Evolutionary conservation across 164 flowering plant genomes (phyloP), one percentile per base, ranked within the genome.

Genomic region (Aristolochia fimbriata): DNA sequence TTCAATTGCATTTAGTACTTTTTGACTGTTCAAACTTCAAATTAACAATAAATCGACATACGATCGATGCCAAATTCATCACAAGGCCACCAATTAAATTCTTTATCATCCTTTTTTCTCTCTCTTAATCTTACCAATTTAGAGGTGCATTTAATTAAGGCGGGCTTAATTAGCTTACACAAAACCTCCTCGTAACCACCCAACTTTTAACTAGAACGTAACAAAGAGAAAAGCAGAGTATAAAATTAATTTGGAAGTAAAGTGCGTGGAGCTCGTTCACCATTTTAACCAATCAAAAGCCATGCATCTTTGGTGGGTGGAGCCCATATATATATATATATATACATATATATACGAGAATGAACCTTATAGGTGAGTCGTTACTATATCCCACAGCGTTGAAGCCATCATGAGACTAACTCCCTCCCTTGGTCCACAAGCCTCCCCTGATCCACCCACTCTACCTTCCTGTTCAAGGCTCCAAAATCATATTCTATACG

Each of bases 361-460:
- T 49, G 52, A 4, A 15, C 22, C 14, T 4, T 17, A 20, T 6
- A 17, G 16, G 22, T 17, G n/a, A 49, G 52, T 17, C 1, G n/a
- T 49, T 49, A 49, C 52, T 49, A 49, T 49, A 49, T 49, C 22
- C 52, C 52, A 49, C 52, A 6, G 43, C 56, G 15, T 54, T 11
- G 1, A 25, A 21, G 13, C 22, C 57, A 54, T 54, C 31, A 22
- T 54, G 24, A 25, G 31, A 54, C 7, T 14, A 22, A 13, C 6
- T 1, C 20, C 45, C 55, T 57, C 55, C 49, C 62, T 68, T 68
- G 11, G 59, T 51, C 47, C 62, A 51, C 52, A 62, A 68, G 66
- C 49, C 63, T 43, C 54, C 15, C 17, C 30, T 27, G 30, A 27
- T 47, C 55, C 70, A 67, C 58, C 52, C 61, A 45, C 62, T 12